phyloP scores from a whole-genome alignment of 1,284 basidiomycete genomes.

The Phellinidium pouzarii region DNA sequence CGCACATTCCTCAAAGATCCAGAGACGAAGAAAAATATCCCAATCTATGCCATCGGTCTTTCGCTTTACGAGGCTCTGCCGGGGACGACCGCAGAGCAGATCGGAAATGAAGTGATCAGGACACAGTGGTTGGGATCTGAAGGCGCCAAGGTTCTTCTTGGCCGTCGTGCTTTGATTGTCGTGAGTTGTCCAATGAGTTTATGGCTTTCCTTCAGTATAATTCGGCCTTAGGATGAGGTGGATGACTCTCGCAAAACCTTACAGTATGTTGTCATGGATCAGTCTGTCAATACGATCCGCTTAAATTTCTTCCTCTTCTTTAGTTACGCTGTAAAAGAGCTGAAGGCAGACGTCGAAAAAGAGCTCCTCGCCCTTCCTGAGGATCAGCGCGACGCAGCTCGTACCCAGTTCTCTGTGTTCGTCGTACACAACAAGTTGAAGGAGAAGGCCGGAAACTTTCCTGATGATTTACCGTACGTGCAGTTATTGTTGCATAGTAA shows the following conservation, averaged over 20 bases:
- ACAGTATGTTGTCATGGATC: constrained; percentile 49
- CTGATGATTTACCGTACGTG: constrained; percentile 56
- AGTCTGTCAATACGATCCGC: constrained; percentile 7
- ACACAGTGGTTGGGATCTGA: constrained; percentile 84
- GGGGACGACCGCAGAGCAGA: constrained; percentile 66
- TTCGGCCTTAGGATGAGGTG: constrained; percentile 70
- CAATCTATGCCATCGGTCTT: constrained; percentile 89
- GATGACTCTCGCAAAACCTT: constrained; percentile 91
- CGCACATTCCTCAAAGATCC: constrained; percentile 82
- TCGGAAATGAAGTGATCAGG: constrained; percentile 80
- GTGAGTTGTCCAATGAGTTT: constrained; percentile 38
- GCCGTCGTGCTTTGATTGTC: constrained; percentile 76
- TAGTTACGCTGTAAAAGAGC: constrained; percentile 83
- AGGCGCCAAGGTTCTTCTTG: constrained; percentile 65
- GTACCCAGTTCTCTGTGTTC: constrained; percentile 84
- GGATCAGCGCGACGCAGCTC: constrained; percentile 61
- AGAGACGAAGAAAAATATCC: constrained; percentile 70
- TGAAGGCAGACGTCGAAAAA: constrained; percentile 78
- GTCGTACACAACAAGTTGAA: constrained; percentile 96
- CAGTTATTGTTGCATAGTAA: constrained; percentile 11
- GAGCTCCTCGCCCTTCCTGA: constrained; percentile 62
- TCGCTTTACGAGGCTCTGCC: constrained; percentile 86
- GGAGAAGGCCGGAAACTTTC: constrained; percentile 70
- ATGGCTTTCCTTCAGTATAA: constrained; percentile 17
- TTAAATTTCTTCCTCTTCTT: constrained; percentile 15